Base-by-base conservation (phyloP, 2,329 filamentous ascomycete genomes). In the Fusarium kyushuense region DNA sequence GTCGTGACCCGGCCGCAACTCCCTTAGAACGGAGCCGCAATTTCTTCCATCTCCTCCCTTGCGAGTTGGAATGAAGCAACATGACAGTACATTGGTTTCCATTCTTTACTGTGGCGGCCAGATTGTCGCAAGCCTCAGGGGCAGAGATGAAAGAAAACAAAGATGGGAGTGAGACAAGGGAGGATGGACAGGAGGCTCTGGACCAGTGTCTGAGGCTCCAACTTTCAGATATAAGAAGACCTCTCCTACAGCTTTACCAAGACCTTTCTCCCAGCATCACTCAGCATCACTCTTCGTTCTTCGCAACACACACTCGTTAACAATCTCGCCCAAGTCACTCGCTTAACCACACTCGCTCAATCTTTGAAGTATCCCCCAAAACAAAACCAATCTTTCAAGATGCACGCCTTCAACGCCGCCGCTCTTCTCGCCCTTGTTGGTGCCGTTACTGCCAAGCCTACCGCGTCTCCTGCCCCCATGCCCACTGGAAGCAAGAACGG, bases 331-430 rank as follows among this genome's bases (percentile, higher is more conserved):
- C 58, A 45, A 73, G 72, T 73, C 73, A 68, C 69, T 75, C 73
- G 53, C 65, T 75, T 62, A 54, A 51, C 46, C 51, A 53, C 45
- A 51, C n/a, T 61, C 51, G 13, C 35, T 61, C 52, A 46, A n/a
- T 35, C 51, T 40, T 55, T 29, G 13, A 64, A 57, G 45, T 58
- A 46, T 25, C 29, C 52, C 60, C 52, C 36, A 52, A 71, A 23
- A 36, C 40, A n/a, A 46, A 54, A 19, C 58, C 46, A 58, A 64
- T 42, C 48, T 32, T 67, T 55, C 66, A 75, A 71, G 45, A 76
- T 76, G 67, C 67, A 73, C 64, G 48, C 73, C 69, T 45, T 58
- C 61, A 73, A 71, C 67, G 63, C 74, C 54, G 68, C 72, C 41
- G 42, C 75, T 53, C 48, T 75, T 21, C 56, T 69, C 38, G 69